Conservation (phyloP, 2,329 filamentous ascomycete species). For the Scopulariopsis brevicaulis region DNA sequence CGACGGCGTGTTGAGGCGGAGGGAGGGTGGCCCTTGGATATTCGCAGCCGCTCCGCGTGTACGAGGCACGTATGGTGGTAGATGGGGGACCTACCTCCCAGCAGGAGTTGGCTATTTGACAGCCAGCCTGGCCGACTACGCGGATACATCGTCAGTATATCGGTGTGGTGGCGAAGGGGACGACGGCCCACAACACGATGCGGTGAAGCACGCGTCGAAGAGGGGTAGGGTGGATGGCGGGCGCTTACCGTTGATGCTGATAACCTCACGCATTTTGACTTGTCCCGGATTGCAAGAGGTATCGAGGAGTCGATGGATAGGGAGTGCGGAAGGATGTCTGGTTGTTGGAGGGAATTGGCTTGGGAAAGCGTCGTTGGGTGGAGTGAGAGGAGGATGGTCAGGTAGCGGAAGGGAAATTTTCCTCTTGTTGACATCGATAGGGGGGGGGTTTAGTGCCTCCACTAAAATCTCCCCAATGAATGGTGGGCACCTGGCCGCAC, state of each 20-base stretch:
- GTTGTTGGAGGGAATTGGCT: conserved; percentile 5
- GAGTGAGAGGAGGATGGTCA: conserved; percentile 4
- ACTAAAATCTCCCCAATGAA: background rate
- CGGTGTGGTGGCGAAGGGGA: background rate
- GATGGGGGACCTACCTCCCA: conserved; percentile 75
- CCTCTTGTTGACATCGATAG: conserved; percentile 6
- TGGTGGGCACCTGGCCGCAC: background rate
- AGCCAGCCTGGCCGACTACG: conserved; percentile 98
- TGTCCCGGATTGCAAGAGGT: background rate
- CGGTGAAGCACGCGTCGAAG: conserved; percentile 25
- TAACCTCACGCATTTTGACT: conserved; percentile 93
- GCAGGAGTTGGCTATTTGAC: conserved; percentile 99
- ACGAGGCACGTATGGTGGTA: background rate
- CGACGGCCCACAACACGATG: conserved; percentile 16
- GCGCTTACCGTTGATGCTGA: conserved; percentile 90
- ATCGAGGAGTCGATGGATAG: conserved; percentile 4
- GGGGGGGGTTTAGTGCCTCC: conserved; percentile 2
- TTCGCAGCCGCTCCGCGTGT: background rate
- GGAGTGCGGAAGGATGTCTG: conserved; percentile 2
- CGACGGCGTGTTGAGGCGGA: no score
- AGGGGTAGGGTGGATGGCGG: conserved; percentile 15
- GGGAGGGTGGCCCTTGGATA: background rate
- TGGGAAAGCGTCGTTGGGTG: conserved; percentile 3
- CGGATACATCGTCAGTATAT: conserved; percentile 14
- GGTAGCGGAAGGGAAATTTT: conserved; percentile 4